Evolutionary conservation across 202 grass and related monocot species (phyloP), one percentile per base, ranked within the genome.

Genomic region (Sporobolus alterniflorus): DNA sequence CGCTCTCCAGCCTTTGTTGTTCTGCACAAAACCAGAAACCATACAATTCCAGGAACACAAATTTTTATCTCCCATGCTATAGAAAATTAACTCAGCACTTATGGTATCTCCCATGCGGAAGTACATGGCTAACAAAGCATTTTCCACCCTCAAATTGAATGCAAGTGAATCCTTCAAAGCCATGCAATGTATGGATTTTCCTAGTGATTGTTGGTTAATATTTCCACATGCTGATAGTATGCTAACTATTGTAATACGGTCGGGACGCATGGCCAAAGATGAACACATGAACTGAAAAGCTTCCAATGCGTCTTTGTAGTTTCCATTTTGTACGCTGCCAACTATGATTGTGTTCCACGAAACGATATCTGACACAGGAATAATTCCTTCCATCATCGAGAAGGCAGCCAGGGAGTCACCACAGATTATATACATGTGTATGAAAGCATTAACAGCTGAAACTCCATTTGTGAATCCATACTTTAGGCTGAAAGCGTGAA

Each of bases 301-400:
- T 67, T 90, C 84, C 33, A 98, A 78, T 24, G 96, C 89, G 10
- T 92, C 80, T 69, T 65, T 80, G 60, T 84, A 83, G 25, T 61
- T 79, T 22, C 73, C 87, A 81, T 92, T 93, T 15, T 94, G 90
- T 41, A 90, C 70, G 39, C 82, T 94, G 6, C 93, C 91, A 28
- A 84, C 85, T 64, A 98, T 92, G 67, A 88, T 73, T 21, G 96
- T 96, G 66, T 98, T 98, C 96, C 96, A 94, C 31, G 90, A 94
- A 82, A 98, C 34, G 40, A 90, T 75, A 89, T 98, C 96, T 17
- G 90, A 90, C 22, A 87, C 12, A 0, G 61, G 40, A 15, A 91
- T 61, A 78, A 88, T 69, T 48, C 46, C 83, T 74, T 87, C 33
- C 21, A 94, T 78, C 3, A 94, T 76, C 3, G 33, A 28, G n/a